A percentile compares a stretch with the other conserved stretches of the same genome.
Evolutionary conservation across 305 asterid species (phyloP).

Genomic region (Fraxinus paxiana): DNA sequence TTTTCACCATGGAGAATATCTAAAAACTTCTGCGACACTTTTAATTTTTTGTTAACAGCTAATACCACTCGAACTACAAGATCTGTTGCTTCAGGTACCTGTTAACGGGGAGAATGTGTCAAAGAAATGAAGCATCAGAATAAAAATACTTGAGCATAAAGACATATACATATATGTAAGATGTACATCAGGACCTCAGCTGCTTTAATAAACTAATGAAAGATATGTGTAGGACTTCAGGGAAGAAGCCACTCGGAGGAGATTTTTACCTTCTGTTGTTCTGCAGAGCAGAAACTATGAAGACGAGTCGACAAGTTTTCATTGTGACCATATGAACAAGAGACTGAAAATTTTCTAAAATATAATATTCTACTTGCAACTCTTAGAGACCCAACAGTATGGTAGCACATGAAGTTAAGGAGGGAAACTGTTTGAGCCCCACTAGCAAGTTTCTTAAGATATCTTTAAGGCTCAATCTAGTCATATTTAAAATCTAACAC

Average conservation of each 20-base stretch:
- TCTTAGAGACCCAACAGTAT: background rate
- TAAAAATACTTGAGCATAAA: background rate
- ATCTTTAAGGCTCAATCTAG: background rate
- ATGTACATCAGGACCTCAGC: background rate
- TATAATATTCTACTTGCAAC: background rate
- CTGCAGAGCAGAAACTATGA: background rate
- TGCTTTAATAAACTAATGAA: background rate
- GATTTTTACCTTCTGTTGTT: background rate
- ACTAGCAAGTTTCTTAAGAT: background rate
- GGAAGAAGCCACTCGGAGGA: background rate
- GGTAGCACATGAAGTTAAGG: background rate
- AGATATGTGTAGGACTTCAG: background rate
- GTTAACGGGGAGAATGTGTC: constrained; percentile 20
- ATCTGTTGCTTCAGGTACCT: constrained; percentile 63
- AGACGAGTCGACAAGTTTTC: background rate
- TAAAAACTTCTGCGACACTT: constrained; percentile 60
- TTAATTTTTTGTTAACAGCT: constrained; percentile 44
- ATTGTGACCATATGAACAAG: background rate
- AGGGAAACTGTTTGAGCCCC: background rate
- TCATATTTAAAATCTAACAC: background rate
- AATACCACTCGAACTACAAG: constrained; percentile 68
- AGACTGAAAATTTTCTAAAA: background rate
- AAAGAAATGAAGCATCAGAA: background rate
- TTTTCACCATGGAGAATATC: constrained; percentile 49
- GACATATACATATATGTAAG: background rate